Evolutionary conservation across 768 basidiomycete species (phyloP).

Genomic region (Holtermannia corniformis): DNA sequence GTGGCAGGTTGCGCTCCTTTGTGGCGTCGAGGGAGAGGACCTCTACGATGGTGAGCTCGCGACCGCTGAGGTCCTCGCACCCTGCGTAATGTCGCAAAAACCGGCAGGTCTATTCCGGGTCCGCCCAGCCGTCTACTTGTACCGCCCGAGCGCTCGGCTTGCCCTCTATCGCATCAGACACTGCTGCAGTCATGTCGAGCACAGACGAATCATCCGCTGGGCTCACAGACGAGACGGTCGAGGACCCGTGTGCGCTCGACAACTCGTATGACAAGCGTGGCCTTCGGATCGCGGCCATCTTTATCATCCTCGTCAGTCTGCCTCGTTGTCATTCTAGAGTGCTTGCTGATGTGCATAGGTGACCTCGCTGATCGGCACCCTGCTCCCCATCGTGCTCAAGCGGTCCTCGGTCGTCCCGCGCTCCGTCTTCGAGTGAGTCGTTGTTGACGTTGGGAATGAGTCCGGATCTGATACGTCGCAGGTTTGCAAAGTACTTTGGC

Average conservation of each 20-base stretch:
- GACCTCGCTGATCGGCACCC: slow-evolving; percentile 33
- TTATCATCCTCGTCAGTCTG: slow-evolving; percentile 37
- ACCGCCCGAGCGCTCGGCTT: too few relatives aligned
- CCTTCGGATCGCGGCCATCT: slow-evolving; percentile 37
- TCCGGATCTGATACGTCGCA: slow-evolving; percentile 25
- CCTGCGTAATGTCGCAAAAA: too few relatives aligned
- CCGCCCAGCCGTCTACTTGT: too few relatives aligned
- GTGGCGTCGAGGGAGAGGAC: neutral
- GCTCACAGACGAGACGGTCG: neutral
- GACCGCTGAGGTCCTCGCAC: neutral
- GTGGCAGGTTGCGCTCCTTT: neutral
- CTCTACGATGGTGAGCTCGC: too few relatives aligned
- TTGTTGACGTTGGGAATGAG: neutral
- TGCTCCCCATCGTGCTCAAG: slow-evolving; percentile 30
- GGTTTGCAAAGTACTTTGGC: slow-evolving; percentile 83
- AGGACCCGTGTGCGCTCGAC: slow-evolving; percentile 29
- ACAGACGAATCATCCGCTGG: neutral
- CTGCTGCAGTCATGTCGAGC: neutral
- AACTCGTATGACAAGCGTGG: slow-evolving; percentile 15
- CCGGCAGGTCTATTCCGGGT: too few relatives aligned
- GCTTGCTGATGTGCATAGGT: slow-evolving; percentile 14
- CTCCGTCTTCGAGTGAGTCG: slow-evolving; percentile 59
- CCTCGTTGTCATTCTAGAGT: neutral
- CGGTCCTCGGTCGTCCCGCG: slow-evolving; percentile 47
- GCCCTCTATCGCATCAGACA: neutral